Evolutionary conservation across 2,329 filamentous ascomycete species (phyloP).

Genomic region (Stemphylium beticola): DNA sequence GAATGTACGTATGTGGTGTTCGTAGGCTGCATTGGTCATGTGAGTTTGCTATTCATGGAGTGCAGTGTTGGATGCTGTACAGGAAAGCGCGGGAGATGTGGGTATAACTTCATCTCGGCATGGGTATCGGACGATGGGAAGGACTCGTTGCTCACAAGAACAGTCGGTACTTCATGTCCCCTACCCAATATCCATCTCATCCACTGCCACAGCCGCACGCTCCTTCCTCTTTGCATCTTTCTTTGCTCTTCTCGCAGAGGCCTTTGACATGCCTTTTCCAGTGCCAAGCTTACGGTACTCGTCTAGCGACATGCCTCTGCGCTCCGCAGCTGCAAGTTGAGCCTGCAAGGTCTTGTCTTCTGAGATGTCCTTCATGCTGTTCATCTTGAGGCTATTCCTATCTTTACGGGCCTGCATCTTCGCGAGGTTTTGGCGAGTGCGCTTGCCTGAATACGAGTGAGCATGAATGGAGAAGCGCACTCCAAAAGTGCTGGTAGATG

Average conservation of each 20-base stretch:
- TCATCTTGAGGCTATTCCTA: slow-evolving; percentile 12
- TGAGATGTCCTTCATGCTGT: not conserved
- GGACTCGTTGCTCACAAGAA: no score
- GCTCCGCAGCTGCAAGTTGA: slow-evolving; percentile 22
- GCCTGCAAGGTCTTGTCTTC: slow-evolving; percentile 14
- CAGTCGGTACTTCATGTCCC: not conserved
- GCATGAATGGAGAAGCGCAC: not conserved
- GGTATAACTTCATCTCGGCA: not conserved
- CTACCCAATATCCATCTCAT: slow-evolving; percentile 18
- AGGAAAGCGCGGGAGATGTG: not conserved
- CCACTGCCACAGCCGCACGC: slow-evolving; percentile 1
- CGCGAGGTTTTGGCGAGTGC: slow-evolving; percentile 28
- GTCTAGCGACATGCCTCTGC: slow-evolving; percentile 22
- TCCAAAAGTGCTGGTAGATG: not conserved
- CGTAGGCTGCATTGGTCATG: not conserved
- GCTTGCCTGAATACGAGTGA: slow-evolving; percentile 18
- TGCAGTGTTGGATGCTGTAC: not conserved
- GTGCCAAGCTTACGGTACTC: slow-evolving; percentile 12
- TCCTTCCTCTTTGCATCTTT: slow-evolving; percentile 5
- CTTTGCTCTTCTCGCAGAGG: slow-evolving; percentile 6
- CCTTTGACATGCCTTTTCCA: slow-evolving; percentile 6
- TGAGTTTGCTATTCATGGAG: not conserved
- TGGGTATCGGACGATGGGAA: no score
- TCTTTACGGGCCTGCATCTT: slow-evolving; percentile 25
- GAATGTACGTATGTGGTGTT: not conserved